These are phyloP conservation scores for Apiotrichum gracile DNA, from an alignment of 1,284 basidiomycete species.

Conservation along the genomic window DNA sequence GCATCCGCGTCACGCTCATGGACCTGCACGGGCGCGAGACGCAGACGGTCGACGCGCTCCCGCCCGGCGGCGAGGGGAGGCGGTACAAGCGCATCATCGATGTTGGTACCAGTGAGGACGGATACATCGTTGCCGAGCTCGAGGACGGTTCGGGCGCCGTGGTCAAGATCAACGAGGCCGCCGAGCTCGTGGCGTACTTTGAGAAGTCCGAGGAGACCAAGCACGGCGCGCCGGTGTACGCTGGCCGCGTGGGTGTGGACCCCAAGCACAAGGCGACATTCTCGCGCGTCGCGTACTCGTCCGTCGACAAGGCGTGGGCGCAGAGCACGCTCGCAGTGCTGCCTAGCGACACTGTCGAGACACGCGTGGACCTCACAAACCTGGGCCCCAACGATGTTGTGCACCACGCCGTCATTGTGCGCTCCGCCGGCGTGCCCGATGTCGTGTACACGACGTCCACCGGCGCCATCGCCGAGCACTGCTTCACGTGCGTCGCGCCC, in stretches of 20 bases:
- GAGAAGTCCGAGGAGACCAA: slow-evolving; percentile 49
- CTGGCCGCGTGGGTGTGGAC: slow-evolving; percentile 25
- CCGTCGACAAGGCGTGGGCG: slow-evolving; percentile 20
- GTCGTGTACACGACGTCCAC: slow-evolving; percentile 60
- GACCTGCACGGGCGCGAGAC: slow-evolving; percentile 41
- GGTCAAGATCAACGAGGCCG: slow-evolving; percentile 51
- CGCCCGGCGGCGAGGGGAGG: slow-evolving; percentile 19
- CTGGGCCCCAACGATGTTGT: slow-evolving; percentile 19
- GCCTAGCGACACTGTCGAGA: not conserved
- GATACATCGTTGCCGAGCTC: slow-evolving; percentile 48
- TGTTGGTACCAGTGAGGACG: slow-evolving; percentile 34
- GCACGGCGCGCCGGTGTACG: slow-evolving; percentile 47
- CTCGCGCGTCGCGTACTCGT: slow-evolving; percentile 68
- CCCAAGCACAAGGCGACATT: slow-evolving; percentile 39
- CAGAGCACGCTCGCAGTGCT: slow-evolving; percentile 8
- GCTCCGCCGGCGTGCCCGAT: not conserved
- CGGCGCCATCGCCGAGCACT: slow-evolving; percentile 54
- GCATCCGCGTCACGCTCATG: slow-evolving; percentile 43
- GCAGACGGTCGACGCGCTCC: slow-evolving; percentile 54
- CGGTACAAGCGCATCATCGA: slow-evolving; percentile 29
- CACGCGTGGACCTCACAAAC: slow-evolving; percentile 12
- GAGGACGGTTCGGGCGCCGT: slow-evolving; percentile 57
- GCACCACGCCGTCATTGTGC: slow-evolving; percentile 56
- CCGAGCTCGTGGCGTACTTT: slow-evolving; percentile 57
- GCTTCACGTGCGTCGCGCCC: not conserved